Base-by-base conservation (phyloP, 2,329 filamentous ascomycete genomes). In the Parascedosporium putredinis region DNA sequence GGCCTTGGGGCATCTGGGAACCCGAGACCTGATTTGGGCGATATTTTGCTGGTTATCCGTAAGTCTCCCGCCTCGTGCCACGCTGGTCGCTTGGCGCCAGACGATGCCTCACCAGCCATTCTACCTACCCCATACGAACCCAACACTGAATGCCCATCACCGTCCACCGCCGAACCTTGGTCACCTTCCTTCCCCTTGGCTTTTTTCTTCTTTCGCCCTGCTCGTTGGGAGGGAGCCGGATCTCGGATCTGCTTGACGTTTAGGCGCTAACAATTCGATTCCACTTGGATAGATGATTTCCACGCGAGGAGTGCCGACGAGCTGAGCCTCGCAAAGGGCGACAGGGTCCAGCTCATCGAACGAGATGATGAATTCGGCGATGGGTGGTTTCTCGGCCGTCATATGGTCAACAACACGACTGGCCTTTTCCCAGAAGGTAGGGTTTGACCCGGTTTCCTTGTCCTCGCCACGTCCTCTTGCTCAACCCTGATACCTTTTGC, bases 301-400 rank as follows among this genome's bases (percentile, higher is more conserved):
- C 74, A 83, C 58, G 90, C 91, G 51, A 83, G 93, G 57, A 94
- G 89, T 66, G 85, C 87, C 51, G 93, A 98, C 68, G 93, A 98
- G 73, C 75, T 98, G 61, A 94, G 81, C 58, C 75, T 98, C 56
- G 74, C 80, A 50, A 94, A 94, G 62, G 90, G 86, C 58, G 86
- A 93, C 60, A 81, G 85, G 55, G 84, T 94, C 54, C 84, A 91
- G 69, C 70, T 94, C 54, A 79, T 91, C 55, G 87, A 93, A 68
- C 78, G 86, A 59, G 87, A 93, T 63, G 87, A 93, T 64, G 87
- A 93, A 63, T 94, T 93, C 64, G 86, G 86, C 53, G 87, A 94
- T 65, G 87, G 88, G 49, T 90, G 86, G 87, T 94, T 86, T 62
- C 65, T 91, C 59, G 87, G 82, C 53, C 80, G 80, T 60, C 86